These are phyloP conservation scores for Zizania palustris DNA, from an alignment of 202 grass and related monocot genomes.

Conservation along the genomic window DNA sequence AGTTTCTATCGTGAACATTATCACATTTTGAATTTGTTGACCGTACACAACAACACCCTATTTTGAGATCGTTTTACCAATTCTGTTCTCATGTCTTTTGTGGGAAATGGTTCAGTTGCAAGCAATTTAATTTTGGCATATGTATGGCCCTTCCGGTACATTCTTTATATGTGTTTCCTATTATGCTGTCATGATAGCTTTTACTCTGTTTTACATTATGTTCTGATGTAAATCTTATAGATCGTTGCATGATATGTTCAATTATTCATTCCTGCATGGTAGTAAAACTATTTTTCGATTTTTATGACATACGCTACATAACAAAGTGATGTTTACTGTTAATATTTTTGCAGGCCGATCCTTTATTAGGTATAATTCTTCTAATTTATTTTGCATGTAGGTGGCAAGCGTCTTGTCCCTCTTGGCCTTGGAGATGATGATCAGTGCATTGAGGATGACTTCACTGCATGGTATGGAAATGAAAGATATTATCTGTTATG, in stretches of 20 bases:
- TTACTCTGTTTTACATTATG: not conserved
- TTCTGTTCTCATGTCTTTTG: constrained; percentile 1
- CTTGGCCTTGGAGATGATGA: constrained; percentile 92
- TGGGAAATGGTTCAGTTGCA: not conserved
- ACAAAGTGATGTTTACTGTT: constrained; percentile 1
- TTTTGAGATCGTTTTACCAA: not conserved
- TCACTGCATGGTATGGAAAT: constrained; percentile 71
- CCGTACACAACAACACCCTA: not conserved
- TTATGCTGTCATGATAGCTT: not conserved
- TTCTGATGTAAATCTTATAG: not conserved
- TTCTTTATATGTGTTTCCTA: not conserved
- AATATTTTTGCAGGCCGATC: constrained; percentile 17
- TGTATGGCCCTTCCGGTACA: not conserved
- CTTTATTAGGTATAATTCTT: constrained; percentile 24
- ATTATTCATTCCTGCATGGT: not conserved
- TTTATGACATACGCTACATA: not conserved
- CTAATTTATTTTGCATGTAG: constrained; percentile 50
- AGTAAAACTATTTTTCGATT: not conserved
- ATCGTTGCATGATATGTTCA: not conserved
- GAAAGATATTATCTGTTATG: constrained; percentile 7
- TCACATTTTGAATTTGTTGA: not conserved
- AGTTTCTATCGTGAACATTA: not conserved
- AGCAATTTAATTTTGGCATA: constrained; percentile 13
- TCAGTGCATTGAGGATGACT: constrained; percentile 96
- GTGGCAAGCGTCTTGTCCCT: constrained; percentile 74